Conservation (phyloP, 345 rosid species). For the Dimocarpus longan region DNA sequence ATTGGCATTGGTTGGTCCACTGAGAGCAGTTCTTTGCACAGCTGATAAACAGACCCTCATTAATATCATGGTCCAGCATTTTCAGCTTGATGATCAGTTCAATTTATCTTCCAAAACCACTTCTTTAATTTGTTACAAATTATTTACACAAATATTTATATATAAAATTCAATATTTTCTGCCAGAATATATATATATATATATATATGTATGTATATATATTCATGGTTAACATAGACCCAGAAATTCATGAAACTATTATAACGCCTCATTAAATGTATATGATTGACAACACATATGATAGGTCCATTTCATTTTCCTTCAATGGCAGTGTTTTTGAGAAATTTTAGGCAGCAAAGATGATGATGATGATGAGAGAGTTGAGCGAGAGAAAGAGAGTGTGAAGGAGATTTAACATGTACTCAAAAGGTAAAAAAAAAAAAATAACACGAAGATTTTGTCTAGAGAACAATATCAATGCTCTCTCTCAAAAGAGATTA, state of each 20-base stretch:
- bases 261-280: background rate
- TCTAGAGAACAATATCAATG: background rate
- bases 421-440: background rate
- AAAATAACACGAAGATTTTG: background rate
- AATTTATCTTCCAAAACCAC: background rate
- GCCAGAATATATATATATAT: background rate
- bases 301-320: slow-evolving; percentile 14
- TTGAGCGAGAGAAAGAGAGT: background rate
- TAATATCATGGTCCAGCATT: background rate
- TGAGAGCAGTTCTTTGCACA: background rate
- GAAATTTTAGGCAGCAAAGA: slow-evolving; percentile 3
- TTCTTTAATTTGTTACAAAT: no score
- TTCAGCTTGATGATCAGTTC: background rate
- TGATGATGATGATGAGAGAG: background rate
- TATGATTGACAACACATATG: background rate
- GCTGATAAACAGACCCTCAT: background rate
- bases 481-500: background rate
- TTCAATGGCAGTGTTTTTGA: background rate
- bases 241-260: slow-evolving; percentile 9
- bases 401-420: background rate
- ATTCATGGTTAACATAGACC: background rate
- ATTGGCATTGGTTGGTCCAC: no score
- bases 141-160: no score
- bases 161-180: slow-evolving; percentile 5
- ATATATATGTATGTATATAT: no score